Base-by-base conservation (phyloP, 2,329 filamentous ascomycete genomes). In the Fusarium sulawesiense region DNA sequence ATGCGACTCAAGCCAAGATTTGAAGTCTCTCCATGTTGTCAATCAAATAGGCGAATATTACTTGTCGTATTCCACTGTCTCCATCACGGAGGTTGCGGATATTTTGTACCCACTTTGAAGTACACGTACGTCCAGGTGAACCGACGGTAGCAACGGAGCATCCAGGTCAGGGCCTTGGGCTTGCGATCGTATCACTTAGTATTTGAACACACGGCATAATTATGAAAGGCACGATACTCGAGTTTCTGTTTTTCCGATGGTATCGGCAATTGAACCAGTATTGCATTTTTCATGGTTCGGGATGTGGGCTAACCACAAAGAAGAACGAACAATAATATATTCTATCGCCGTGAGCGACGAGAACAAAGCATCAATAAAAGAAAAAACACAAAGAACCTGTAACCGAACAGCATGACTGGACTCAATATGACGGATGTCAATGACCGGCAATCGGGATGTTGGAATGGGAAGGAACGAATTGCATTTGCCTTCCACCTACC, bases 321-420 rank as follows among this genome's bases (percentile, higher is more conserved):
- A 6, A 2, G 0, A 12, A 4, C 3, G 34, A n/a, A n/a, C 18
- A 37, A 37, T 4, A 0, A 1, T 3, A 6, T n/a, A 3, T 37
- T n/a, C 9, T n/a, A 11, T 11, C 18, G 18, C 16, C 16, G 9
- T 37, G 9, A 11, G 8, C 16, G 2, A 37, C 5, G 9, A 11
- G 0, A 18, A 18, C 32, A 37, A 18, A 37, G 8, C 16, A 18
- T 37, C 16, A n/a, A n/a, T n/a, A n/a, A n/a, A n/a, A n/a, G n/a
- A n/a, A n/a, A n/a, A n/a, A n/a, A n/a, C n/a, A n/a, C n/a, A n/a
- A 10, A 34, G 16, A 34, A 18, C 2, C 2, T 34, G 16, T 2
- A 18, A 18, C 9, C 3, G 9, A 37, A 37, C 16, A 18, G 16
- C 9, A 37, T 37, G 5, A 2, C 5, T 10, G 0, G 9, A 6